Percentiles rank a stretch among this genome's conserved stretches.
These are phyloP conservation scores for Endocladia muricata DNA, from an alignment of 31 red algal genomes.

Conservation along the genomic window DNA sequence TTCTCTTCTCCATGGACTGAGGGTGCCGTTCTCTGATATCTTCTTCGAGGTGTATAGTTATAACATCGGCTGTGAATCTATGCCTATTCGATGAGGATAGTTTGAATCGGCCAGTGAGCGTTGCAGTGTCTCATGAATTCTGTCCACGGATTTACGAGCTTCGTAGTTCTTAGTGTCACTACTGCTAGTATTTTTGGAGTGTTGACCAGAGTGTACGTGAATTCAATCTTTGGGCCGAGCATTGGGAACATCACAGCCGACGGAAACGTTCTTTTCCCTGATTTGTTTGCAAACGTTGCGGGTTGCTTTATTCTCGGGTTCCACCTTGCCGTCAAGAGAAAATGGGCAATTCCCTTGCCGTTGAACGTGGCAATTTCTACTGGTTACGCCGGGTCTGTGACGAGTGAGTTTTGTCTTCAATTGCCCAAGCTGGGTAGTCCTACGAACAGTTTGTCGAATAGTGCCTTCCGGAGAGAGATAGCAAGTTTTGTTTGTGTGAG, in stretches of 20 bases:
- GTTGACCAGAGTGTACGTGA: slow-evolving; percentile 1
- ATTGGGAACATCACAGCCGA: not conserved
- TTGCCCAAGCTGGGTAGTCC: too few species aligned
- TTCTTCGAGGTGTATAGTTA: too few species aligned
- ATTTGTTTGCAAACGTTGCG: slow-evolving; percentile 29
- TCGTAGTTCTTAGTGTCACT: slow-evolving; percentile 10
- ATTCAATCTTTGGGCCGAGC: not conserved
- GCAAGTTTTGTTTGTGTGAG: too few species aligned
- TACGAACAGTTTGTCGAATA: too few species aligned
- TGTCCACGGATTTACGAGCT: too few species aligned
- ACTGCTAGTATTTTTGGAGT: slow-evolving; percentile 39
- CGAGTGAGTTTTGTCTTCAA: slow-evolving; percentile 48
- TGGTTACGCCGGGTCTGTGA: slow-evolving; percentile 29
- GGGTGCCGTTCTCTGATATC: too few species aligned
- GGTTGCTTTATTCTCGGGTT: slow-evolving; percentile 32
- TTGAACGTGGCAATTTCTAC: slow-evolving; percentile 28
- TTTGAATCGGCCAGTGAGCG: too few species aligned
- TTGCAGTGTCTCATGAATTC: too few species aligned
- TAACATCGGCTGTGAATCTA: too few species aligned
- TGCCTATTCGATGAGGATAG: too few species aligned
- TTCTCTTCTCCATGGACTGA: too few species aligned
- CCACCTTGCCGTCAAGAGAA: not conserved
- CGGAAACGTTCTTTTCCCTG: slow-evolving; percentile 3
- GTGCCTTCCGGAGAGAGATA: too few species aligned
- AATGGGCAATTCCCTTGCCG: not conserved